Evolutionary conservation across 306 rosid species (phyloP).

Genomic region (Canavalia ensiformis): DNA sequence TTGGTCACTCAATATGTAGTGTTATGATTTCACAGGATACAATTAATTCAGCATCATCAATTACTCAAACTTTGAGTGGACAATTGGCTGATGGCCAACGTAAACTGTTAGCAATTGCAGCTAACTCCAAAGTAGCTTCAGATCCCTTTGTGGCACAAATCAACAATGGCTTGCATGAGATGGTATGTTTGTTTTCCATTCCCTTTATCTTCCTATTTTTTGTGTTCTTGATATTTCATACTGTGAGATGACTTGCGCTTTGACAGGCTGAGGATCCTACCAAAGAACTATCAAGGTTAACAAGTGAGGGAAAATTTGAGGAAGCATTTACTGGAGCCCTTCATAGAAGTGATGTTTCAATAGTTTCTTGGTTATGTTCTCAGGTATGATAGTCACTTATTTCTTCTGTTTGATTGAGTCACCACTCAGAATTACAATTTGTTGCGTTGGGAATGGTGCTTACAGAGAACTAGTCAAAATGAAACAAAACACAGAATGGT

Average conservation of each 20-base stretch:
- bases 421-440: slow-evolving; percentile 29
- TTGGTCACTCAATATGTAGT: slow-evolving; percentile 36
- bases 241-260: slow-evolving; percentile 26
- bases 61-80: slow-evolving; percentile 73
- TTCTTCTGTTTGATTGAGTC: slow-evolving; percentile 14
- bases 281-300: slow-evolving; percentile 71
- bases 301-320: slow-evolving; percentile 68
- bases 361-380: slow-evolving; percentile 84
- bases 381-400: slow-evolving; percentile 60
- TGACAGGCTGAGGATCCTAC: slow-evolving; percentile 73
- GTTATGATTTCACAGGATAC: slow-evolving; percentile 63
- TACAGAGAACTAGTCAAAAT: slow-evolving; percentile 18
- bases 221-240: slow-evolving; percentile 33
- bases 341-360: slow-evolving; percentile 67
- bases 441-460: slow-evolving; percentile 34
- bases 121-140: slow-evolving; percentile 57
- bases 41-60: slow-evolving; percentile 73
- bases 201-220: slow-evolving; percentile 27
- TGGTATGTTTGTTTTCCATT: slow-evolving; percentile 54
- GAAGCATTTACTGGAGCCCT: slow-evolving; percentile 78
- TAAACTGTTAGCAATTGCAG: slow-evolving; percentile 62
- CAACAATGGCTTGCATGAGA: slow-evolving; percentile 70
- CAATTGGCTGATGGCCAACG: slow-evolving; percentile 74
- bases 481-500: background rate
- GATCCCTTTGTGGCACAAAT: slow-evolving; percentile 63